Evolutionary conservation across 225 moss, liverwort and hornwort genomes (phyloP).

Genomic region (Neckera pumila): DNA sequence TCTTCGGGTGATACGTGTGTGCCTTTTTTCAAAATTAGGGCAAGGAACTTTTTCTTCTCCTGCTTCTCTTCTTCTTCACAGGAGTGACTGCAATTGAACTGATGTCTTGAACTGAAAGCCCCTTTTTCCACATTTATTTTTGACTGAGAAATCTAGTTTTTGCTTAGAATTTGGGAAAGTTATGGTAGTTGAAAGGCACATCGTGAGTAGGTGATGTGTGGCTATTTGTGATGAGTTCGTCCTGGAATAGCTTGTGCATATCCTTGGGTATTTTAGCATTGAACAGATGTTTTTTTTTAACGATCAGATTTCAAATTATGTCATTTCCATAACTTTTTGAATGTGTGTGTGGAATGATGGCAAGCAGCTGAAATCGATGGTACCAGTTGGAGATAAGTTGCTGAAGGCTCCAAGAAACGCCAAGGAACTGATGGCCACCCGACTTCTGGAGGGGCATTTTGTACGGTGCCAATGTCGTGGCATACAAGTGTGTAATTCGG

Average conservation of each 20-base stretch:
- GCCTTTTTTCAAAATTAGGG: neutral
- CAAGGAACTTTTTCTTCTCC: neutral
- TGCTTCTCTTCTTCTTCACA: neutral
- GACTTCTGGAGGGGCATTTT: slow-evolving; percentile 45
- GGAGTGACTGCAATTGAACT: neutral
- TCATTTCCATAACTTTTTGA: neutral
- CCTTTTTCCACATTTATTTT: neutral
- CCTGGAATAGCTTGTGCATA: neutral
- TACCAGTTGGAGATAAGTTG: slow-evolving; percentile 45
- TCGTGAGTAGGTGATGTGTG: neutral
- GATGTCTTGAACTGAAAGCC: neutral
- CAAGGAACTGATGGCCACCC: slow-evolving; percentile 48
- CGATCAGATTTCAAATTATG: neutral
- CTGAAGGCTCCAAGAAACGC: slow-evolving; percentile 39
- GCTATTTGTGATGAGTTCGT: neutral
- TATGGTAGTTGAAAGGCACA: neutral
- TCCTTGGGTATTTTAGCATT: neutral
- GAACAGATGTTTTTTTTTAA: neutral
- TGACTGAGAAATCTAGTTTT: neutral
- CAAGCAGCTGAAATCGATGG: slow-evolving; percentile 35
- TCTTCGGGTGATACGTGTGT: neutral
- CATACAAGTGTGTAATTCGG: slow-evolving; percentile 27
- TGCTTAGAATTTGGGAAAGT: neutral
- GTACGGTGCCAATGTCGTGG: slow-evolving; percentile 51
- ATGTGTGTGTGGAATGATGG: neutral